Evolutionary conservation across 805 yeast genomes (phyloP), one percentile per base, ranked within the genome.

Genomic region (Candida nanaspora): DNA sequence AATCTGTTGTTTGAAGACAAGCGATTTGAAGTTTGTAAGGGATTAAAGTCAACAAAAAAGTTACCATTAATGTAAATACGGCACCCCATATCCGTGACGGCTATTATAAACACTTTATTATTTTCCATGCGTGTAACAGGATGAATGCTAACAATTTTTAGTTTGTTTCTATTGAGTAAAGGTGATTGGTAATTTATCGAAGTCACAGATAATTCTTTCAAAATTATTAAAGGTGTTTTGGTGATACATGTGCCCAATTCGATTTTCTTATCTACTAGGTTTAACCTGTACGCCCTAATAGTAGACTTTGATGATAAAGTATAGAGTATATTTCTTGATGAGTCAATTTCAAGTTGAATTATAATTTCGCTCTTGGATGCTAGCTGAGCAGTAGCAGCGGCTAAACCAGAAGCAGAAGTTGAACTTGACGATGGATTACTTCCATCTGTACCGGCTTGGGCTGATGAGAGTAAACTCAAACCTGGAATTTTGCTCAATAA

Each of bases 31-130:
- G 20, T 9, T 6, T 15, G 21, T 20, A 33, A 33, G 42, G 46
- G 4, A 46, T 49, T 34, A 49, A 49, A 29, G 41, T 43, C 40
- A 35, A 49, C 11, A 40, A 49, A 35, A 41, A 64, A 46, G 52
- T 70, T 46, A 34, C 85, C 77, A 46, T 79, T 74, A 38, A 81
- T 59, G 45, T 76, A 80, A 21, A 88, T 66, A 49, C 97, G 74
- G 49, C 86, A 84, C n/a, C 97, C 96, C 46, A 80, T 82, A 37
- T 78, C 69, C 0, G 96, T 86, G 14, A 85, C 70, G 0, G 94
- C 95, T 38, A 88, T 79, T 40, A 88, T 63, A 53, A 78, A 86
- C 20, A 86, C 65, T 39, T 80, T 80, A 25, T 74, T 65, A 33
- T 87, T 82, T 57, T 87, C 95, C 18, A 61, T 56, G 37, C 69